phyloP scores from a whole-genome alignment of 1,284 basidiomycete species.

The Xerocomus minutiporus region DNA sequence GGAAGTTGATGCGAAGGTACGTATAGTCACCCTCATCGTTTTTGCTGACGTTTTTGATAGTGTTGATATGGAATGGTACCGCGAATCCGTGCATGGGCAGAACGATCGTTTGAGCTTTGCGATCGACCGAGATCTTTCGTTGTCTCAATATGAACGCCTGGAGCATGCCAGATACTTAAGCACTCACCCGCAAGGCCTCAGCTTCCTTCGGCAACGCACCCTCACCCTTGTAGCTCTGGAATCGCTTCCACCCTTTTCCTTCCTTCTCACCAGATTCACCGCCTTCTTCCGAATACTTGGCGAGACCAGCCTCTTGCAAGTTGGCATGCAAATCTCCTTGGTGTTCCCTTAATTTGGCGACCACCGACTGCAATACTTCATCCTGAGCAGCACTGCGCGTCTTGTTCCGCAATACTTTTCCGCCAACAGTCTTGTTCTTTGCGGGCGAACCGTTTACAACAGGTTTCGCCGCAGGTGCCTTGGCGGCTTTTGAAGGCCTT shows the following conservation, averaged over 20 bases:
- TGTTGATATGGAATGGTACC: slow-evolving; percentile 98
- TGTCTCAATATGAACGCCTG: slow-evolving; percentile 5
- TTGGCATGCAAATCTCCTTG: slow-evolving; percentile 81
- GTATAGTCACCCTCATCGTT: slow-evolving; percentile 96
- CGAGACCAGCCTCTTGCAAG: slow-evolving; percentile 80
- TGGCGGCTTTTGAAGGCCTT: slow-evolving; percentile 51
- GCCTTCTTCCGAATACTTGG: slow-evolving; percentile 78
- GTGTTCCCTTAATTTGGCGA: slow-evolving; percentile 78
- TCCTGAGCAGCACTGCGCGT: slow-evolving; percentile 77
- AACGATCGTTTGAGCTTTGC: slow-evolving; percentile 85
- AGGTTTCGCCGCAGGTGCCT: slow-evolving; percentile 53
- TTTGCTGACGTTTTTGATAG: slow-evolving; percentile 97
- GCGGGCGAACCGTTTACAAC: slow-evolving; percentile 57
- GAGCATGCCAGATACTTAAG: background rate
- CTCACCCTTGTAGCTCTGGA: slow-evolving; percentile 96
- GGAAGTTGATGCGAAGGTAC: slow-evolving; percentile 96
- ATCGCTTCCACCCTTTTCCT: slow-evolving; percentile 90
- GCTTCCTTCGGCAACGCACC: slow-evolving; percentile 80
- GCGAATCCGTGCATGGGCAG: slow-evolving; percentile 94
- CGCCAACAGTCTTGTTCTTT: slow-evolving; percentile 73
- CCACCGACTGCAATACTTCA: slow-evolving; percentile 68
- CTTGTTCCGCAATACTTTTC: slow-evolving; percentile 81
- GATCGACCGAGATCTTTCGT: slow-evolving; percentile 85
- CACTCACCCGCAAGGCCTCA: slow-evolving; percentile 68
- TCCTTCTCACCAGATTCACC: slow-evolving; percentile 71